Evolutionary conservation across 1,139 yeast genomes (phyloP).

Genomic region (Hemisphaericaspora subhashii): DNA sequence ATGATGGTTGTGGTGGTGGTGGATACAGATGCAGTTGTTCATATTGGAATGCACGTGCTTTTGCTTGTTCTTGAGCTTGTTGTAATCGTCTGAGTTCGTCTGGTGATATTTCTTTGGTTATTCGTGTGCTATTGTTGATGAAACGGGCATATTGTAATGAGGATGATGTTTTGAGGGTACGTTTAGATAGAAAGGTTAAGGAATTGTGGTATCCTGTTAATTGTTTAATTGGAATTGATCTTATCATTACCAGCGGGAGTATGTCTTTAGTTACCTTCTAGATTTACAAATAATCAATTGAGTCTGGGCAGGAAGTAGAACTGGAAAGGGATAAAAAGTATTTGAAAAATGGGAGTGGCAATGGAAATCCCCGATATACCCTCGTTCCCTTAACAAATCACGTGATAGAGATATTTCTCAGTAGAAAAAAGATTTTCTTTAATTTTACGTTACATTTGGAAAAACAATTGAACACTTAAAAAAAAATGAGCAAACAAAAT

Average conservation of each 20-base stretch:
- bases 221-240: background rate
- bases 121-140: slow-evolving; percentile 30
- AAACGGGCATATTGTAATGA: slow-evolving; percentile 5
- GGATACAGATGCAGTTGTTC: slow-evolving; percentile 14
- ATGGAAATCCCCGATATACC: too few relatives aligned
- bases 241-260: background rate
- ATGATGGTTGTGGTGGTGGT: slow-evolving; percentile 10
- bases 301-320: too few relatives aligned
- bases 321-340: too few relatives aligned
- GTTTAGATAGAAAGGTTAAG: background rate
- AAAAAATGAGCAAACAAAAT: too few relatives aligned
- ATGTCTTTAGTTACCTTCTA: background rate
- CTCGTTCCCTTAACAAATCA: too few relatives aligned
- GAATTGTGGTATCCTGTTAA: background rate
- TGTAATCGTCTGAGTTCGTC: slow-evolving; percentile 34
- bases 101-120: slow-evolving; percentile 37
- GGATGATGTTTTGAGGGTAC: slow-evolving; percentile 1
- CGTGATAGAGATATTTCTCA: too few relatives aligned
- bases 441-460: too few relatives aligned
- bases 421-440: too few relatives aligned
- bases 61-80: slow-evolving; percentile 16
- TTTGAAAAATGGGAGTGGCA: too few relatives aligned
- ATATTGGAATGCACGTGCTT: slow-evolving; percentile 15
- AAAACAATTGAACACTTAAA: too few relatives aligned
- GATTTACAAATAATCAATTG: background rate